Percentiles rank a stretch among this genome's conserved stretches.
These are phyloP conservation scores for Diddensiella santjacobensis DNA, from an alignment of 805 yeast genomes.

Conservation along the genomic window DNA sequence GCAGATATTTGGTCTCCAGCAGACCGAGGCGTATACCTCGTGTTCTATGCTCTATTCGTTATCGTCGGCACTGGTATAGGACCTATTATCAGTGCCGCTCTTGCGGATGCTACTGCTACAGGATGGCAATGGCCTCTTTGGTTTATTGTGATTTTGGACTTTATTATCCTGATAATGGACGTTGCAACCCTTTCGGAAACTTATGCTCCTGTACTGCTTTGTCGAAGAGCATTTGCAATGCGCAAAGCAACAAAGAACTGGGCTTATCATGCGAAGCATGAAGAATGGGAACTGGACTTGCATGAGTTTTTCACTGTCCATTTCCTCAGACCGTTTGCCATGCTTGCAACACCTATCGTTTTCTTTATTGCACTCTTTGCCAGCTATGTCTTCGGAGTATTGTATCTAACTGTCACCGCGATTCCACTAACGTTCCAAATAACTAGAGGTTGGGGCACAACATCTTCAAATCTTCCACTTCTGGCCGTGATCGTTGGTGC, in stretches of 20 bases:
- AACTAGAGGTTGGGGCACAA: conserved; percentile 33
- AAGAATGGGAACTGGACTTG: conserved; percentile 69
- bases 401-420: conserved; percentile 41
- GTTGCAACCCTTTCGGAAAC: conserved; percentile 39
- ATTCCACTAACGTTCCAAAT: conserved; percentile 36
- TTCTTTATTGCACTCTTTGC: conserved; percentile 40
- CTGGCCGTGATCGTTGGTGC: conserved; percentile 35
- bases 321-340: conserved; percentile 74
- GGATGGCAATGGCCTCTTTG: conserved; percentile 62
- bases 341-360: conserved; percentile 52
- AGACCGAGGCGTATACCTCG: conserved; percentile 51
- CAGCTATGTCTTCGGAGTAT: conserved; percentile 42
- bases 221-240: conserved; percentile 58
- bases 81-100: conserved; percentile 47
- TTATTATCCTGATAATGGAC: conserved; percentile 34
- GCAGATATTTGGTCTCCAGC: conserved; percentile 53
- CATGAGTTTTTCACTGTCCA: conserved; percentile 68
- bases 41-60: conserved; percentile 46
- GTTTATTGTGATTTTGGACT: conserved; percentile 43
- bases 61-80: conserved; percentile 43
- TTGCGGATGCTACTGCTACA: conserved; percentile 38
- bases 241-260: conserved; percentile 77
- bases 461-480: conserved; percentile 33
- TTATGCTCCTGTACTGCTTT: conserved; percentile 47
- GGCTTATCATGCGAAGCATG: conserved; percentile 89